Percentiles rank a stretch among this genome's conserved stretches.
phyloP scores from a whole-genome alignment of 176 grass and related monocot genomes.

The Secale cereale region DNA sequence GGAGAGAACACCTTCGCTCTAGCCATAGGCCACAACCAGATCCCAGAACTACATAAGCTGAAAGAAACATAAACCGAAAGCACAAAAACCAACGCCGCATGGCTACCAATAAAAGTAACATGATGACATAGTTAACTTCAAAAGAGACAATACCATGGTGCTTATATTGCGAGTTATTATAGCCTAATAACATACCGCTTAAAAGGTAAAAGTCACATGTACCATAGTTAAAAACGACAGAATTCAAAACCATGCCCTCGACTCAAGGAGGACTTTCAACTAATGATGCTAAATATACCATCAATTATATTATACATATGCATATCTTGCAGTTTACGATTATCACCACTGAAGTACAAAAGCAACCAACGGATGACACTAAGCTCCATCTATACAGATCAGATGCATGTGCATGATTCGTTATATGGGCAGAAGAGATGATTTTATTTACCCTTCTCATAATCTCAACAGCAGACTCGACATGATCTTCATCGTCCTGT shows the following conservation, averaged over 20 bases:
- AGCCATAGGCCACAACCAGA: background rate
- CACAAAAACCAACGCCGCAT: background rate
- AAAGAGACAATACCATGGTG: background rate
- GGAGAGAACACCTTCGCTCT: background rate
- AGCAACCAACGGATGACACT: background rate
- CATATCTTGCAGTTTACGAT: background rate
- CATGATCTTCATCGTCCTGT: conserved; percentile 38
- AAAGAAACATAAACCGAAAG: background rate
- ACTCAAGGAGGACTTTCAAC: background rate
- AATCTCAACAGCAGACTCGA: conserved; percentile 53
- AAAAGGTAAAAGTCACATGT: background rate
- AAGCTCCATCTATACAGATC: background rate
- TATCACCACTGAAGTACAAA: background rate
- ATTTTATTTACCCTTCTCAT: conserved; percentile 55
- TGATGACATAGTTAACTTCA: background rate
- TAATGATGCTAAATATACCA: conserved; percentile 9
- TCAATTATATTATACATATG: background rate
- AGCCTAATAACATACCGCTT: background rate
- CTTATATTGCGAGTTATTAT: background rate
- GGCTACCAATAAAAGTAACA: background rate
- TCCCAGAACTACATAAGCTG: background rate
- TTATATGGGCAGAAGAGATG: background rate
- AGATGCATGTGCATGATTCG: background rate
- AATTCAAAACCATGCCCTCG: background rate
- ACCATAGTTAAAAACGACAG: background rate